Evolutionary conservation across 108 stramenopile species (phyloP), one percentile per base, ranked within the genome.

Genomic region (Pseudonitzschia pungens): DNA sequence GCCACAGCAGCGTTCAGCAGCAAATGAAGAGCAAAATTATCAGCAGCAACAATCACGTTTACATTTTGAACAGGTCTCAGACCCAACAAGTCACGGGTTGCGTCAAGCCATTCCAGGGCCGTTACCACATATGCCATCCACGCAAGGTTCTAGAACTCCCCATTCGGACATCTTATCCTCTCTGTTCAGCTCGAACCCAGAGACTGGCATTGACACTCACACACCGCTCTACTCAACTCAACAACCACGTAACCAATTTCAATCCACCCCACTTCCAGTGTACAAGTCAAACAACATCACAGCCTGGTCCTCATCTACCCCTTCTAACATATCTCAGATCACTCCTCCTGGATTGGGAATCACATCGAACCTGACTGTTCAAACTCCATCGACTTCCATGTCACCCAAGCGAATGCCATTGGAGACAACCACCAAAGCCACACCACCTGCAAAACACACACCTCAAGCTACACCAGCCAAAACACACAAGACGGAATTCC

Each of bases 401-500:
- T 71, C 76, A 18, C 76, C 73, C 27, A 54, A 67, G 56, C 72
- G 64, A 65, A 72, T 78, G 20, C 79, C 76, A 48, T 32, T 74
- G 43, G 80, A 68, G 68, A 52, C 73, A 58, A 26, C 63, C 29
- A 11, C 45, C 66, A 51, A 77, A 43, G 22, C 70, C 1, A 24
- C 26, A 33, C 22, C 60, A 12, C 0, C 24, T 55, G 12, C 31
- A 22, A 82, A 71, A 76, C 77, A 27, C 15, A 11, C 51, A 36
- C 22, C 51, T 42, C 28, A 44, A 51, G 55, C 22, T 22, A 67
- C 42, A 48, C 68, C 76, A n/a, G 59, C 68, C 51, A 52, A 57
- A 42, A 32, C 60, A 9, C 51, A 72, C 57, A 83, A 78, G 64
- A 50, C 69, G 60, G 77, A 73, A 43, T 83, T 72, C 45, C 83